A percentile compares a stretch with the other conserved stretches of the same genome.
These are phyloP conservation scores for Berberis vulgaris DNA, from an alignment of 164 flowering plant species.

Conservation along the genomic window DNA sequence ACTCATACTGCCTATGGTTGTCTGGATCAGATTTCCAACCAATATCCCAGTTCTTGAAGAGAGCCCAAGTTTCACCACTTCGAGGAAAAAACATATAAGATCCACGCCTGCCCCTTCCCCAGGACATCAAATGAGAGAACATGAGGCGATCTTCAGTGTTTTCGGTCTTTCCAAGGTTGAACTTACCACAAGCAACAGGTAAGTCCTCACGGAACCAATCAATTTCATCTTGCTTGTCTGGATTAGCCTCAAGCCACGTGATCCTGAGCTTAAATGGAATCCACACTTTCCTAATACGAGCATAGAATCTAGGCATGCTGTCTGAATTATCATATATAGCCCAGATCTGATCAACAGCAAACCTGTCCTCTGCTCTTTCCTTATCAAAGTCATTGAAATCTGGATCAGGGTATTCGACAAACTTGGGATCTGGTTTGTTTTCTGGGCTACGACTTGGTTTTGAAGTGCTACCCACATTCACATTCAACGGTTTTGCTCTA, in stretches of 20 bases:
- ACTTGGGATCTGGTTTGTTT: constrained; percentile 5
- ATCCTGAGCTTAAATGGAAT: constrained; percentile 31
- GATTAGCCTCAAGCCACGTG: constrained; percentile 45
- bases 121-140: constrained; percentile 40
- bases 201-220: constrained; percentile 25
- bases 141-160: constrained; percentile 15
- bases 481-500: neutral
- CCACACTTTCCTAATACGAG: constrained; percentile 22
- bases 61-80: constrained; percentile 63
- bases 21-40: constrained; percentile 40
- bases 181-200: constrained; percentile 46
- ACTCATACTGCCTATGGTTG: constrained; percentile 24
- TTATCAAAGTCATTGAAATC: constrained; percentile 35
- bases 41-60: constrained; percentile 49
- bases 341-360: constrained; percentile 43
- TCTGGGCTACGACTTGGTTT: constrained; percentile 5
- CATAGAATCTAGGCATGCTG: constrained; percentile 61
- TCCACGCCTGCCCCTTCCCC: constrained; percentile 2
- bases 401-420: constrained; percentile 25
- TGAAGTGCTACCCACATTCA: neutral
- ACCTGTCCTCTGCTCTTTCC: constrained; percentile 13
- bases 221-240: constrained; percentile 18
- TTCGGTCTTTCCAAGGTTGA: constrained; percentile 17
- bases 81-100: constrained; percentile 33
- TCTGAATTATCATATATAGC: constrained; percentile 46